Conservation (phyloP, 1,284 basidiomycete species). For the Volvariella volvacea region DNA sequence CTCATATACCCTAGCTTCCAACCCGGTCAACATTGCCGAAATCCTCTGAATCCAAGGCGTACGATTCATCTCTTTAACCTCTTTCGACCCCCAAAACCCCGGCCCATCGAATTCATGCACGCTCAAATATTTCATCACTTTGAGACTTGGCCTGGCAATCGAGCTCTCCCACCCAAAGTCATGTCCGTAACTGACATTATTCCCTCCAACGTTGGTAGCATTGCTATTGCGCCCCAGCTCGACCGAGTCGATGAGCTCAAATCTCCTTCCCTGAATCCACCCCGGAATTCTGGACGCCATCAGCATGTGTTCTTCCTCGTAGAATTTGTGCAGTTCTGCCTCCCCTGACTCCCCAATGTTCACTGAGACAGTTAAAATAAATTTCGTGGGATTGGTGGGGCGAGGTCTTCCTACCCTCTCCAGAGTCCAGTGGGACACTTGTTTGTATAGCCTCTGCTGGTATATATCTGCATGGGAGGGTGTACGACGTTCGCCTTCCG, state of each 20-base stretch:
- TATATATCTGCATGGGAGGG: conserved; percentile 28
- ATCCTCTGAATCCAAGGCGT: too few relatives aligned
- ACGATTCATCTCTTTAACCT: too few relatives aligned
- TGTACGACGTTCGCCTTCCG: conserved; percentile 34
- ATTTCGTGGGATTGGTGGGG: conserved; percentile 18
- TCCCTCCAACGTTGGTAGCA: too few relatives aligned
- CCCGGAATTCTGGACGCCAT: conserved; percentile 25
- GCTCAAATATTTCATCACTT: too few relatives aligned
- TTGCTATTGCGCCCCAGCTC: too few relatives aligned
- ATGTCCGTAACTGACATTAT: too few relatives aligned
- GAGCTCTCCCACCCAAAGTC: too few relatives aligned
- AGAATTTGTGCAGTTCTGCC: conserved; percentile 36
- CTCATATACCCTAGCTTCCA: too few relatives aligned
- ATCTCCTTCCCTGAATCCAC: conserved; percentile 25
- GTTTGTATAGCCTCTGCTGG: conserved; percentile 38
- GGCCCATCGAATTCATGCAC: too few relatives aligned
- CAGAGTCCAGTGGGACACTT: conserved; percentile 19
- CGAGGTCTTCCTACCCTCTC: conserved; percentile 4
- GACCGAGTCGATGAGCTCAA: conserved; percentile 21
- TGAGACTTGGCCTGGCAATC: too few relatives aligned
- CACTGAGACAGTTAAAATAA: conserved; percentile 25
- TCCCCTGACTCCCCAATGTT: conserved; percentile 26
- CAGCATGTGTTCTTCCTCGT: conserved; percentile 27
- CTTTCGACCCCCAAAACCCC: too few relatives aligned
- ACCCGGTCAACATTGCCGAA: too few relatives aligned